Evolutionary conservation across 257 asterid species (phyloP).

Genomic region (Nicotiana undulata): DNA sequence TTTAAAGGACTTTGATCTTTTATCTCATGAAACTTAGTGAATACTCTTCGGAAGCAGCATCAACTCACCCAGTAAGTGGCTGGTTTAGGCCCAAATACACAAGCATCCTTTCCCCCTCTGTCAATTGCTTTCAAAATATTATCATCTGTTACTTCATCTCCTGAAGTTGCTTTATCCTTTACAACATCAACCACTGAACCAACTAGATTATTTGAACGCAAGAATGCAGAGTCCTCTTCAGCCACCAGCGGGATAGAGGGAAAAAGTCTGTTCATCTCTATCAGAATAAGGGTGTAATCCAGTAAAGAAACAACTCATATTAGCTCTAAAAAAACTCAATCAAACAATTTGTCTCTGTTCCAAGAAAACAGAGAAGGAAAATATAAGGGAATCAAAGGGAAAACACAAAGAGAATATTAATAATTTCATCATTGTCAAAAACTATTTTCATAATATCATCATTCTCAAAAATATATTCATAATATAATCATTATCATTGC

Average conservation of each 20-base stretch:
- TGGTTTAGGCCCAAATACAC: slow-evolving; percentile 50
- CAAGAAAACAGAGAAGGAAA: background rate
- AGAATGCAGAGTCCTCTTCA: slow-evolving; percentile 83
- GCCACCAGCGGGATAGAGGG: slow-evolving; percentile 93
- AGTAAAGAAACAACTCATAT: background rate
- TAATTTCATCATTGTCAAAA: background rate
- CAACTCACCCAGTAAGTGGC: slow-evolving; percentile 87
- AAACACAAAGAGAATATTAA: background rate
- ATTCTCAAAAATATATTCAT: background rate
- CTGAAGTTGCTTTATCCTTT: slow-evolving; percentile 30
- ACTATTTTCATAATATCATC: background rate
- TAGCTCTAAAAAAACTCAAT: background rate
- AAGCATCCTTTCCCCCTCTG: slow-evolving; percentile 85
- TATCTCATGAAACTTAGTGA: background rate
- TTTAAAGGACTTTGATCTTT: background rate
- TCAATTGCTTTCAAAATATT: slow-evolving; percentile 76
- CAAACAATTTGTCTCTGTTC: background rate
- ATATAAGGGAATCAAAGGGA: background rate
- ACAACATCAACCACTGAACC: slow-evolving; percentile 62
- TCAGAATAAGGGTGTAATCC: slow-evolving; percentile 2
- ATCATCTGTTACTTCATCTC: slow-evolving; percentile 37
- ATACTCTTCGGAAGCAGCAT: background rate
- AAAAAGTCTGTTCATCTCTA: slow-evolving; percentile 67
- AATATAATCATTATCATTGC: background rate
- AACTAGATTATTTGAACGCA: slow-evolving; percentile 68